Evolutionary conservation across 148 eudicot species (phyloP), one percentile per base, ranked within the genome.

Genomic region (Vaccinium corymbosum): DNA sequence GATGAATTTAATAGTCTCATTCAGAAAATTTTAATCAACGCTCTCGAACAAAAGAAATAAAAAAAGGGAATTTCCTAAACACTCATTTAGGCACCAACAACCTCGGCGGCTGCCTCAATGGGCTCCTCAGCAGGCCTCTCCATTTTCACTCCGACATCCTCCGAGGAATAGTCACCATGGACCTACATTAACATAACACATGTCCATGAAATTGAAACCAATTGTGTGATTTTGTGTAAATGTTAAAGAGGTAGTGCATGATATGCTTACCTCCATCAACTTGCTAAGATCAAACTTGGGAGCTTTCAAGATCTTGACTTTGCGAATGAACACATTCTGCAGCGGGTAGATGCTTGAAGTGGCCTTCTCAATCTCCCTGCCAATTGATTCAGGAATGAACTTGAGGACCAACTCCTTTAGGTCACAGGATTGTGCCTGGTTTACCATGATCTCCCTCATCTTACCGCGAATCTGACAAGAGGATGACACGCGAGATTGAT

Each of bases 381-480:
- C 98, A 84, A 95, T 95, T 0, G 97, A 92, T 87, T 93, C 97
- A 0, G 98, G 95, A 53, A 93, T 93, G 85, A 95, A 95, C 90
- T 95, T 95, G 16, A 81, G 89, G 59, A 95, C 98, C 87, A 95
- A 88, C 0, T 93, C 98, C 91, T 95, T 95, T 4, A 95, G 90
- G 57, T 93, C 95, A 74, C 94, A 93, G 0, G 98, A 91, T 56
- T 90, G 91, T 22, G 98, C 93, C 84, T 95, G 98, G 90, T 89
- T 92, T 1, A 90, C 88, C 98, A 95, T 95, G 50, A 95, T 95
- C 85, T 95, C 98, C 50, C 90, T 82, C 98, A 95, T 95, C 93
- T 94, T 95, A 6, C 95, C 88, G 38, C 98, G 97, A 32, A 95
- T 95, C 97, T 95, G 84, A 32, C 57, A 8, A 25, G 25, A 52